Evolutionary conservation across 306 rosid species (phyloP).

Genomic region (Cotoneaster glaucophyllus): DNA sequence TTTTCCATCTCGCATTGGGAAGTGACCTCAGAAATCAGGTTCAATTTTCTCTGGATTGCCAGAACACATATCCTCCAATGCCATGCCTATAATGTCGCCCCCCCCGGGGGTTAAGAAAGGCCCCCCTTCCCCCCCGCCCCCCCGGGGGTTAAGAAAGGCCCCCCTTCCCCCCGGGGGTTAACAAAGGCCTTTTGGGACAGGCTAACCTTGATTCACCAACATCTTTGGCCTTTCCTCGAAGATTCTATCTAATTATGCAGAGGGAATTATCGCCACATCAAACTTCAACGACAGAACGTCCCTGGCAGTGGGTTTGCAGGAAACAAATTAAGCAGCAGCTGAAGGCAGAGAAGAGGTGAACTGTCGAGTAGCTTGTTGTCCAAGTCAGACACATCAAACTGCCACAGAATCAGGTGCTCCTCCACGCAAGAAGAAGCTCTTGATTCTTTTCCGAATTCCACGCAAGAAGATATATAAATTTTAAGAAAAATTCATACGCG

Average conservation of each 20-base stretch:
- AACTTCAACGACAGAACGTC: constrained; percentile 59
- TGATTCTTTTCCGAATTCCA: constrained; percentile 77
- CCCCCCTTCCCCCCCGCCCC: too few species aligned
- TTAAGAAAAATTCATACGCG: constrained; percentile 89
- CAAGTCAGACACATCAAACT: constrained; percentile 51
- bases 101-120: too few species aligned
- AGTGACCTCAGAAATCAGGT: constrained; percentile 58
- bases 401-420: constrained; percentile 45
- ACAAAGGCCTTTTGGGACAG: constrained; percentile 61
- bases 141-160: too few species aligned
- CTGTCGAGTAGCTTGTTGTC: constrained; percentile 54
- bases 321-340: constrained; percentile 81
- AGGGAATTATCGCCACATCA: constrained; percentile 79
- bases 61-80: constrained; percentile 42
- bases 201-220: constrained; percentile 53
- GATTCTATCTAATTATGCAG: constrained; percentile 75
- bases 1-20: constrained; percentile 74
- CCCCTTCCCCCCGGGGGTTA: too few species aligned
- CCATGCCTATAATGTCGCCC: constrained; percentile 42
- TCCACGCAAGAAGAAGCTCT: constrained; percentile 62
- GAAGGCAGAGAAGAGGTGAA: constrained; percentile 64
- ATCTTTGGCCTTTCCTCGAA: constrained; percentile 46
- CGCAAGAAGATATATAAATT: constrained; percentile 81
- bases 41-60: constrained; percentile 55
- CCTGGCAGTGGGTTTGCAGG: constrained; percentile 65